phyloP scores from a whole-genome alignment of 768 basidiomycete species.

The Amanita subjunquillea region DNA sequence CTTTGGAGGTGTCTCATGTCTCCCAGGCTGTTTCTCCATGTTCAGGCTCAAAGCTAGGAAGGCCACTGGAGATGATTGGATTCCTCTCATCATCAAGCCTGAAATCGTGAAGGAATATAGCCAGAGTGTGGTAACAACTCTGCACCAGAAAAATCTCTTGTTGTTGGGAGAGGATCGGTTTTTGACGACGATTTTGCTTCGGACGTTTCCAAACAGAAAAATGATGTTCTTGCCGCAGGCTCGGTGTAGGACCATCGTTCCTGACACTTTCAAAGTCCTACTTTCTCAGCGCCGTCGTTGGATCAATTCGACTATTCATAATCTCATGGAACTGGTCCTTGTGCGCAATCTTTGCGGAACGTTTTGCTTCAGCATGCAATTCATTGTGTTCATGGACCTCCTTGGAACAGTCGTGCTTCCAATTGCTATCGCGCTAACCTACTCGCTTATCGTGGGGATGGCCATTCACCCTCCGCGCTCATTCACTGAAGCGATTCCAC shows the following conservation, averaged over 20 bases:
- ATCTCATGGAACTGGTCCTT: constrained; percentile 96
- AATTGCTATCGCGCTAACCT: constrained; percentile 86
- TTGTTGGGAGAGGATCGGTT: constrained; percentile 98
- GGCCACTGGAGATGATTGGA: constrained; percentile 86
- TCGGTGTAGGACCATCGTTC: constrained; percentile 88
- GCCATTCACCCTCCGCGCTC: constrained; percentile 69
- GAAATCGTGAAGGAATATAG: constrained; percentile 97
- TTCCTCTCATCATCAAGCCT: constrained; percentile 93
- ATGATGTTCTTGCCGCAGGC: constrained; percentile 99
- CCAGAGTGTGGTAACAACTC: constrained; percentile 83
- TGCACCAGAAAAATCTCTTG: constrained; percentile 96
- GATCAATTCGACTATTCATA: constrained; percentile 99
- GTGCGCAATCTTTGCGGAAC: constrained; percentile 97
- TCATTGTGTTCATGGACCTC: constrained; percentile 96
- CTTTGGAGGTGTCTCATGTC: constrained; percentile 97
- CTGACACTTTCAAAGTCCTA: constrained; percentile 87
- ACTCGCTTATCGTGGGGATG: constrained; percentile 76
- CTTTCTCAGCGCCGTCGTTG: constrained; percentile 96
- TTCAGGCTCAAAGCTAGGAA: constrained; percentile 94
- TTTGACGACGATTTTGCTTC: constrained; percentile 89
- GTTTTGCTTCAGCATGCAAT: constrained; percentile 99
- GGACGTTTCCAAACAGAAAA: constrained; percentile 96
- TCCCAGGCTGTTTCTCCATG: constrained; percentile 99
- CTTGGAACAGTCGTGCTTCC: constrained; percentile 88
- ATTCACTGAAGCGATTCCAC: constrained; percentile 90